Conservation (phyloP, 192 early-diverging fungal species). For the Umbelopsis vinacea region DNA sequence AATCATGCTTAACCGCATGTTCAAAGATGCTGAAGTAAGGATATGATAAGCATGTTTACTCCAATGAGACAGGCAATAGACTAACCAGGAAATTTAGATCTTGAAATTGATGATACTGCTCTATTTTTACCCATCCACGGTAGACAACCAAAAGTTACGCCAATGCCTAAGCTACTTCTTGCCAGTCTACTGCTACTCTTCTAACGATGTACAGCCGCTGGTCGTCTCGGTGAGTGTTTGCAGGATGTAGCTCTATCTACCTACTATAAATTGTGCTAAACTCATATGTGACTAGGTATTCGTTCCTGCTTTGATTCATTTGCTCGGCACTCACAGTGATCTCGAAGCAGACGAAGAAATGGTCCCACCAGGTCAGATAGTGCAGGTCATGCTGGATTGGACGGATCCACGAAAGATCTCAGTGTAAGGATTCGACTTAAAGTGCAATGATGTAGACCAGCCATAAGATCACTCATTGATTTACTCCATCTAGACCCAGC, state of each 20-base stretch:
- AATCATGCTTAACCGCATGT: constrained; percentile 57
- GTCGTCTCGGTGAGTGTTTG: constrained; percentile 57
- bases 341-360: constrained; percentile 46
- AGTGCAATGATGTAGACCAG: background rate
- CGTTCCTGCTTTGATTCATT: constrained; percentile 40
- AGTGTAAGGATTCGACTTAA: constrained; percentile 53
- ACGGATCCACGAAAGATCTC: constrained; percentile 70
- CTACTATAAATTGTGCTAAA: constrained; percentile 1
- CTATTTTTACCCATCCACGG: constrained; percentile 81
- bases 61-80: background rate
- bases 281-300: constrained; percentile 31
- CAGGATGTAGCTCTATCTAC: constrained; percentile 20
- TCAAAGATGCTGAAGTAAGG: constrained; percentile 47
- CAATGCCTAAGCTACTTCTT: constrained; percentile 93
- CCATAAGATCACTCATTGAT: constrained; percentile 16
- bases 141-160: constrained; percentile 66
- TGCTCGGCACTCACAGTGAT: constrained; percentile 39
- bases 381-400: constrained; percentile 80
- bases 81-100: constrained; percentile 40
- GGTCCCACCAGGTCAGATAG: constrained; percentile 64
- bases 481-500: constrained; percentile 20
- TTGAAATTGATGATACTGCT: constrained; percentile 77
- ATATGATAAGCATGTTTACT: background rate
- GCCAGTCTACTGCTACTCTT: constrained; percentile 81
- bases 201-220: constrained; percentile 68